phyloP scores from a whole-genome alignment of 345 rosid species.

The Gossypium stocksii region DNA sequence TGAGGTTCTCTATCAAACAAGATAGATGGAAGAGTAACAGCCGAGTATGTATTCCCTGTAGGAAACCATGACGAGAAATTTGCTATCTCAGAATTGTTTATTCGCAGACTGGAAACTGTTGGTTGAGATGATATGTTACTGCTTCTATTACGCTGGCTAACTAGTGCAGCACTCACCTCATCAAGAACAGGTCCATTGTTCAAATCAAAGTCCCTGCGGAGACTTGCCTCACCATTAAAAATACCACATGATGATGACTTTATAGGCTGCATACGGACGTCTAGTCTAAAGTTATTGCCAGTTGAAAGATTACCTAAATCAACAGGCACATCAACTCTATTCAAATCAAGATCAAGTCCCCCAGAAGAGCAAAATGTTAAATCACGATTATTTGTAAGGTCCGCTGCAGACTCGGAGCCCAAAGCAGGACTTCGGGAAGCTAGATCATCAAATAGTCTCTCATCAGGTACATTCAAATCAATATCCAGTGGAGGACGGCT shows the following conservation, averaged over 20 bases:
- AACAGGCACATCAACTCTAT: slow-evolving; percentile 57
- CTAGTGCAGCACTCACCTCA: slow-evolving; percentile 43
- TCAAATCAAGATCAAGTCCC: slow-evolving; percentile 84
- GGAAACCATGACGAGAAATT: slow-evolving; percentile 69
- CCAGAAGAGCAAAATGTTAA: slow-evolving; percentile 38
- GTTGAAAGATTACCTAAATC: slow-evolving; percentile 41
- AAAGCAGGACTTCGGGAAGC: slow-evolving; percentile 38
- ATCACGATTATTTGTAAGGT: slow-evolving; percentile 26
- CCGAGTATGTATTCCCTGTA: slow-evolving; percentile 46
- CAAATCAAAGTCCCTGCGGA: slow-evolving; percentile 69
- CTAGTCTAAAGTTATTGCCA: slow-evolving; percentile 36
- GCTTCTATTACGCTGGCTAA: slow-evolving; percentile 42
- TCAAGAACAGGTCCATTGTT: slow-evolving; percentile 73
- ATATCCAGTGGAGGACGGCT: slow-evolving; percentile 57
- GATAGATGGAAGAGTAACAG: slow-evolving; percentile 53
- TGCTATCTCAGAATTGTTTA: slow-evolving; percentile 46
- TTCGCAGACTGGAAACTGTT: slow-evolving; percentile 40
- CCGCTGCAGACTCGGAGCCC: slow-evolving; percentile 28
- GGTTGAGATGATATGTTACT: slow-evolving; percentile 46
- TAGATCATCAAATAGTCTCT: slow-evolving; percentile 67
- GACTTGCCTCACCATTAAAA: slow-evolving; percentile 35
- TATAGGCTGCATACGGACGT: slow-evolving; percentile 30
- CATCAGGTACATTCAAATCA: slow-evolving; percentile 84
- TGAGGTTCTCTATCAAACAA: slow-evolving; percentile 70
- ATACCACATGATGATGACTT: slow-evolving; percentile 32